These are phyloP conservation scores for Apium graveolens DNA, from an alignment of 129 eudicot genomes.

Conservation along the genomic window DNA sequence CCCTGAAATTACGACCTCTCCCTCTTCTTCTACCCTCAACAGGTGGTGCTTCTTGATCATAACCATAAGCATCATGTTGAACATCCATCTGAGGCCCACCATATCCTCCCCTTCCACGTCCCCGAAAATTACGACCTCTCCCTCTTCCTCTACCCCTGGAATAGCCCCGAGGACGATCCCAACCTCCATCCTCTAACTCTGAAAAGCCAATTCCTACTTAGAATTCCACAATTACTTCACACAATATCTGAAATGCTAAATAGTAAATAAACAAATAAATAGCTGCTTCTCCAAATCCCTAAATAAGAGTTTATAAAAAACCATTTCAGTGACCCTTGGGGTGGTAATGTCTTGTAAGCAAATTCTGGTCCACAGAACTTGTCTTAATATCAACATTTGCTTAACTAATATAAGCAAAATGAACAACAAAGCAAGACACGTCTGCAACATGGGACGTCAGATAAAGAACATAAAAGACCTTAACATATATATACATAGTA, in stretches of 20 bases:
- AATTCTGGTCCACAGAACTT: not conserved
- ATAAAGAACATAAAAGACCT: not conserved
- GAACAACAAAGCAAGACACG: not conserved
- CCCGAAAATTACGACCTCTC: conserved; percentile 69
- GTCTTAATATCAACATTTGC: not conserved
- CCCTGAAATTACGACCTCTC: conserved; percentile 62
- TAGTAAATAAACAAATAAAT: not conserved
- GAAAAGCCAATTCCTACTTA: conserved; percentile 54
- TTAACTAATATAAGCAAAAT: not conserved
- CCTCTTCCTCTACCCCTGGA: conserved; percentile 89
- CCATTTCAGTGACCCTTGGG: not conserved
- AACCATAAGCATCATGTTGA: conserved; percentile 63
- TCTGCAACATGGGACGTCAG: too few species aligned
- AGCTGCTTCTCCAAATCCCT: not conserved
- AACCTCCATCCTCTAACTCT: conserved; percentile 86
- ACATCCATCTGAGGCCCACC: conserved; percentile 51
- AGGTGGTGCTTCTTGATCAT: conserved; percentile 59
- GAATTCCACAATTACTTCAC: conserved; percentile 1
- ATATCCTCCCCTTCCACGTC: conserved; percentile 85
- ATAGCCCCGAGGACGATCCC: conserved; percentile 61
- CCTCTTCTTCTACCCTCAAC: conserved; percentile 25
- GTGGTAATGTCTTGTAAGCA: not conserved
- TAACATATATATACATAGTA: not conserved
- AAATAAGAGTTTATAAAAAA: not conserved
- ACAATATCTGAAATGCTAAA: not conserved